These are phyloP conservation scores for Zea mays DNA, from an alignment of 176 grass and related monocot genomes.

Conservation along the genomic window Zm-B73-REFERENCE-NAM-5.0 NC_050101.1:122380001-122380500, in stretches of 20 bases:
- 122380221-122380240: constrained; percentile 28
- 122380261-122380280: constrained; percentile 35
- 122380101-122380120: constrained; percentile 44
- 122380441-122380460: neutral
- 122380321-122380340: constrained; percentile 39
- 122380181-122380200: neutral
- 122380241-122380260: constrained; percentile 37
- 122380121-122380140: constrained; percentile 62
- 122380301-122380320: constrained; percentile 45
- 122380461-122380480: constrained; percentile 50
- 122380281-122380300: constrained; percentile 55
- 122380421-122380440: constrained; percentile 3
- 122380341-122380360: constrained; percentile 43
- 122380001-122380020: constrained; percentile 51
- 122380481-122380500: constrained; percentile 66
- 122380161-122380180: constrained; percentile 42
- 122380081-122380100: constrained; percentile 50
- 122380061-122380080: constrained; percentile 16
- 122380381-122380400: constrained; percentile 11
- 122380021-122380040: constrained; percentile 78
- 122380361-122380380: constrained; percentile 47
- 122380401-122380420: neutral
- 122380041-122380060: constrained; percentile 49
- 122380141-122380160: constrained; percentile 68
- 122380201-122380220: constrained; percentile 15